Evolutionary conservation across 2,329 filamentous ascomycete genomes (phyloP), one percentile per base, ranked within the genome.

Genomic region (Aureobasidium namibiae): DNA sequence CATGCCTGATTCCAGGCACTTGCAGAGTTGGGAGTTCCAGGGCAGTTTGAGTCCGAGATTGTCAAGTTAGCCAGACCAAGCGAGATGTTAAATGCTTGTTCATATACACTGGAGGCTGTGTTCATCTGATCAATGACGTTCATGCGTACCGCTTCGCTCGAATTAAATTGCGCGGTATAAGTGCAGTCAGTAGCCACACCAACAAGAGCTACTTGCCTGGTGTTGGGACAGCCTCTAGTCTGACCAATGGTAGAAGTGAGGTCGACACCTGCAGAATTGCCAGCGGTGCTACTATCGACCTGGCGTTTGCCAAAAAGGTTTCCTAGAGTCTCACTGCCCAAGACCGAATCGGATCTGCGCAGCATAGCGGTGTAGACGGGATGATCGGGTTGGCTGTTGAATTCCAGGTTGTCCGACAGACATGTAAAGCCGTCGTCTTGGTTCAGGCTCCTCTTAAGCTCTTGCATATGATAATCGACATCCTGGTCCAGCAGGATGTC

Each of bases 121-220:
- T 95, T 96, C 71, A 99, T 88, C 69, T 90, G 80, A 56, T 78
- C 80, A 66, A 99, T 91, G 63, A 99, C 82, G 70, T 94, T 94
- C 62, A 81, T 72, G 59, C 86, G 81, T 24, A 87, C 82, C n/a
- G 82, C 77, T 53, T 82, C 78, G 44, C 81, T 81, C 23, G 80
- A 81, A 62, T 85, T 82, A 71, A 96, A 95, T 3, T 80, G 79
- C 1, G 77, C 78, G 39, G 86, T 90, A 70, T 97, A 97, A 9
- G 84, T 89, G 77, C 94, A 99, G 72, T 99, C 94, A 0, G 91
- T 94, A 9, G 91, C 94, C 38, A 97, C 85, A 29, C 94, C 94
- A 24, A 99, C 84, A 41, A 97, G 80, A 0, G 94, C 94, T 18
- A 99, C 90, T 73, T 89, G 95, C 65, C 91, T 85, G n/a, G 90